Base-by-base conservation (phyloP, 345 rosid species). In the Hirschfeldia incana region DNA sequence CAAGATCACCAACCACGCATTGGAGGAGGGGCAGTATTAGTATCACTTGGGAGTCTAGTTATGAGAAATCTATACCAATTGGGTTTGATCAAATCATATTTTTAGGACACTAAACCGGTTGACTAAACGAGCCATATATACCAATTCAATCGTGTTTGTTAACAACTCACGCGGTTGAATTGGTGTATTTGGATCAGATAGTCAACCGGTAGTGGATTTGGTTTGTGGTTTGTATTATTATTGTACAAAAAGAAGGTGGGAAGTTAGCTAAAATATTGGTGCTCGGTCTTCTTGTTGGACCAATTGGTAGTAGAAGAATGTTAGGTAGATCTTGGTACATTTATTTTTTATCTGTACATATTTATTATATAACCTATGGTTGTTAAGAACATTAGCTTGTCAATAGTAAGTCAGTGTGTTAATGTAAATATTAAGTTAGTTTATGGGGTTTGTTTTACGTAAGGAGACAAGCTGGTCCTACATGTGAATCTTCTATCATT, bases 21-120 rank as follows among this genome's bases (percentile, higher is more conserved):
- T 74, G 70, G 79, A 79, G 73, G 83, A 65, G 97, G 94, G 86
- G 73, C 93, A 4, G 88, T 95, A 78, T 84, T 95, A 76, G 72
- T 88, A 17, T 95, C 99, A 68, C 87, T 95, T 28, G 98, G 97
- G 29, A 91, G 98, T 85, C 69, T 95, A 9, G 90, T 95, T 59
- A 89, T 84, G 78, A 90, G 77, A 91, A 95, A 95, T 86, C 89
- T 95, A 0, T 93, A 87, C 93, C 88, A 90, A 80, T 77, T 95
- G 85, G 99, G 98, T 69, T 80, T 93, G 83, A 89, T 90, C 82
- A 86, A 85, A 83, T 93, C 93, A 28, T 83, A 85, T 72, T 95
- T 94, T 57, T 95, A 83, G 85, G 34, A 2, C 17, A 0, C 12
- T 6, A 32, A 13, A 80, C 76, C 61, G 64, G 21, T 42, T 1